Conservation (phyloP, 352 stramenopile genomes). For the Stramenopiles sp. region DNA sequence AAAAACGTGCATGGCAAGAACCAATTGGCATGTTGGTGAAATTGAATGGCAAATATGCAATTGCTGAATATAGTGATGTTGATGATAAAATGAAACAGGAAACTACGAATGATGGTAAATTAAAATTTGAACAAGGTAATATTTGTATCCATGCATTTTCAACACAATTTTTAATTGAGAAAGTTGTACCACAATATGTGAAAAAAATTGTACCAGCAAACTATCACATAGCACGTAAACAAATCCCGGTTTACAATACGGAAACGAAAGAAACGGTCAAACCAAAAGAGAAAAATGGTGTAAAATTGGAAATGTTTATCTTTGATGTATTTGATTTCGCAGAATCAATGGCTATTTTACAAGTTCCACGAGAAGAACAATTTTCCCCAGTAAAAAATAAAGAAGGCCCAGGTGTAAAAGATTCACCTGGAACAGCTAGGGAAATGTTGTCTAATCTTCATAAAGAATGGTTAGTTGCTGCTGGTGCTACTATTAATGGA, state of each 20-base stretch:
- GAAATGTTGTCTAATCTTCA: conserved; percentile 39
- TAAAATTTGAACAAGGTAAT: conserved; percentile 83
- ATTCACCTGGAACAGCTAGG: conserved; percentile 61
- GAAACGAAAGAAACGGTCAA: conserved; percentile 45
- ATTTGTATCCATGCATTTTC: conserved; percentile 98
- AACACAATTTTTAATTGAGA: conserved; percentile 31
- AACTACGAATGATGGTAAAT: conserved; percentile 34
- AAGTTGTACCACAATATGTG: conserved; percentile 26
- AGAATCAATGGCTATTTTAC: conserved; percentile 69
- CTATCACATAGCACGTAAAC: conserved; percentile 92
- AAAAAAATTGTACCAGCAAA: conserved; percentile 57
- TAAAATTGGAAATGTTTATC: conserved; percentile 97
- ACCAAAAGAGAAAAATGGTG: conserved; percentile 61
- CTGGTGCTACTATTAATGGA: conserved; percentile 21
- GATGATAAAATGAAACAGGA: conserved; percentile 25
- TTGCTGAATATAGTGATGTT: conserved; percentile 96
- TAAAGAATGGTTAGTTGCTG: conserved; percentile 38
- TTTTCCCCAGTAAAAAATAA: conserved; percentile 77
- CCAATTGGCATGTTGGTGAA: conserved; percentile 59
- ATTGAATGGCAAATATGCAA: conserved; percentile 48
- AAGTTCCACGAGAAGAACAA: conserved; percentile 67
- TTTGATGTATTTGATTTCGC: conserved; percentile 94
- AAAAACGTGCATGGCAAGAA: conserved; percentile 73
- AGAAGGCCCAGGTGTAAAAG: conserved; percentile 32
- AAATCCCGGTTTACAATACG: conserved; percentile 72